These are phyloP conservation scores for Claviceps capensis DNA, from an alignment of 2,329 filamentous ascomycete species.

Conservation along the genomic window DNA sequence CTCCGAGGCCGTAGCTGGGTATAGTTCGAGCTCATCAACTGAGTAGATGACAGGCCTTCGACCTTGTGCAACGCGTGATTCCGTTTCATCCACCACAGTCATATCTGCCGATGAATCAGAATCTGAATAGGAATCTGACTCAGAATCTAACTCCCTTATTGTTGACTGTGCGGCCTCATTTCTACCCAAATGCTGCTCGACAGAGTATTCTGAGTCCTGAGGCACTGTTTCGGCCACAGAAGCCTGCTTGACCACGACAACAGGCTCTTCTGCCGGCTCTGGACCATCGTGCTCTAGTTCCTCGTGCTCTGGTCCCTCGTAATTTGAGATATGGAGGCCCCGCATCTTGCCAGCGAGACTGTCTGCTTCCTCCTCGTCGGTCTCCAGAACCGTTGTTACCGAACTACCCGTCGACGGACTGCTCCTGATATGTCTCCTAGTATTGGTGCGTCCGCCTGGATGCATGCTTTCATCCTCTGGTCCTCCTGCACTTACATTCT, in stretches of 20 bases:
- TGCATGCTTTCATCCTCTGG: slow-evolving; percentile 37
- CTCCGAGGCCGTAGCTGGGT: not conserved
- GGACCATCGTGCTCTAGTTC: slow-evolving; percentile 24
- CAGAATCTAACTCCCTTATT: not conserved
- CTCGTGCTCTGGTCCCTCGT: slow-evolving; percentile 35
- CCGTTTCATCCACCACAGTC: not conserved
- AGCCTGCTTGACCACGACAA: slow-evolving; percentile 27
- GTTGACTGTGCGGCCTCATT: not conserved
- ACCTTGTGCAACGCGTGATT: not conserved
- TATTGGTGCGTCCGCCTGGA: slow-evolving; percentile 50
- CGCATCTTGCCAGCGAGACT: slow-evolving; percentile 32
- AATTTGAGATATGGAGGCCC: slow-evolving; percentile 31
- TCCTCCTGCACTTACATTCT: slow-evolving; percentile 11
- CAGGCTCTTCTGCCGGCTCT: slow-evolving; percentile 26
- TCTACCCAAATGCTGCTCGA: not conserved
- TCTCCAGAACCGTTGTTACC: slow-evolving; percentile 70
- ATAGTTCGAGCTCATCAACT: not conserved
- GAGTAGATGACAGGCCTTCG: not conserved
- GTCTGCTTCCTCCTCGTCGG: slow-evolving; percentile 57
- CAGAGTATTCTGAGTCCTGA: slow-evolving; percentile 4
- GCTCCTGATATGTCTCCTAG: slow-evolving; percentile 66
- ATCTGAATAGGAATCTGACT: too few relatives aligned
- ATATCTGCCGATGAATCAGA: slow-evolving; percentile 3
- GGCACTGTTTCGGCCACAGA: slow-evolving; percentile 10
- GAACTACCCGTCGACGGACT: slow-evolving; percentile 67